A percentile compares a stretch with the other conserved stretches of the same genome.
These are phyloP conservation scores for Chlorociboria aeruginascens DNA, from an alignment of 495 filamentous ascomycete species.

Conservation along the genomic window DNA sequence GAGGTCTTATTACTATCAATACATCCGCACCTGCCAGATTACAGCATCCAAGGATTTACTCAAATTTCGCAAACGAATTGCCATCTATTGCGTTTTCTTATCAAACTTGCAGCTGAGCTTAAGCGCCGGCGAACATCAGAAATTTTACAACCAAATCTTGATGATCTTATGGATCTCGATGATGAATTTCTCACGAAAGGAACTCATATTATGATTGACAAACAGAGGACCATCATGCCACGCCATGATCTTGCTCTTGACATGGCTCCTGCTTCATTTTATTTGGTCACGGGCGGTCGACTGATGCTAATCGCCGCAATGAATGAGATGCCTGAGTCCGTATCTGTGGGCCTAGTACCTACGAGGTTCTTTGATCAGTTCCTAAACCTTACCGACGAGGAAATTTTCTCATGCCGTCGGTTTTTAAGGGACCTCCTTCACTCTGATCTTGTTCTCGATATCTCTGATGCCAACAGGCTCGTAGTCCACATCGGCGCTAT, in stretches of 20 bases:
- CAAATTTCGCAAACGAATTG: conserved; percentile 18
- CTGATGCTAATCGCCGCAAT: conserved; percentile 30
- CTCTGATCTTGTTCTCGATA: conserved; percentile 29
- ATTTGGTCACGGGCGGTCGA: conserved; percentile 27
- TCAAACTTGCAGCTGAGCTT: conserved; percentile 12
- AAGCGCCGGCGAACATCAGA: conserved; percentile 4
- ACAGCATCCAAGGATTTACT: conserved; percentile 10
- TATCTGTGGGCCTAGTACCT: conserved; percentile 25
- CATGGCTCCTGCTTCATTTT: conserved; percentile 36
- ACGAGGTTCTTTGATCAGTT: conserved; percentile 45
- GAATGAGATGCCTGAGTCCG: conserved; percentile 20
- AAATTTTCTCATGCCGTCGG: conserved; percentile 33
- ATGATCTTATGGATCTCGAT: conserved; percentile 71
- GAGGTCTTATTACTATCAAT: conserved; percentile 11
- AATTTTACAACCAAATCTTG: not conserved
- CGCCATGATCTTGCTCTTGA: conserved; percentile 34
- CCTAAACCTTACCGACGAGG: conserved; percentile 40
- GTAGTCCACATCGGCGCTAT: conserved; percentile 27
- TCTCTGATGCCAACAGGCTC: conserved; percentile 30
- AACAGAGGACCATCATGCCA: conserved; percentile 25
- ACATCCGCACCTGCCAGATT: conserved; percentile 13
- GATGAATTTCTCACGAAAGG: conserved; percentile 45
- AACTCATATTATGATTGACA: conserved; percentile 30
- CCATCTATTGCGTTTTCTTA: conserved; percentile 19
- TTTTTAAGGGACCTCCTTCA: conserved; percentile 38